Base-by-base conservation (phyloP, 306 rosid genomes). In the Trifolium subterraneum region DNA sequence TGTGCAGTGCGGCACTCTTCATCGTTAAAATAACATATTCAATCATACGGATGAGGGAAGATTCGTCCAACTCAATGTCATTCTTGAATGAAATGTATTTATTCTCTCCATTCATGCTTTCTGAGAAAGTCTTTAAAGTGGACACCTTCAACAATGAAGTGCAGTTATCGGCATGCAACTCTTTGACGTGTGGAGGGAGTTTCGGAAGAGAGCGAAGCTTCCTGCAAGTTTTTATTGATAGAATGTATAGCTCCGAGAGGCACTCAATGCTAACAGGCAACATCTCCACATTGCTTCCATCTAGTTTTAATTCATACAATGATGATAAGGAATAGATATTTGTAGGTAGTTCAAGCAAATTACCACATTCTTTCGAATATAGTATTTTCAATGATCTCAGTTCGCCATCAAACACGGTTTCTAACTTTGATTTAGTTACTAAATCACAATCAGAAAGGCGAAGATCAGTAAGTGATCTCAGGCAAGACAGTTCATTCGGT, bases 101-200 rank as follows among this genome's bases (percentile, higher is more conserved):
- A 0, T 10, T 15, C 45, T 14, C 25, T 68, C 71, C 75, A 1
- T 4, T 0, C 72, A 74, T 69, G 4, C n/a, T 9, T 13, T 9
- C 1, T 13, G 59, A 20, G 3, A 60, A 68, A 60, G 14, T 48
- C 12, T 27, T 29, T 1, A 62, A 50, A 69, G 4, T 52, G 10
- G 75, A 25, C 3, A 68, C 75, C 2, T 11, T 18, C 55, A 33
- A 62, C 56, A 85, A 50, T 6, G 74, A 56, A 3, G 51, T 10
- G 80, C 88, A 85, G 56, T 68, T 74, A 9, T 8, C 7, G 19
- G 60, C 86, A 8, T 66, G 4, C 13, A 85, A 33, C 27, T 45
- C n/a, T 25, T 20, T 20, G 14, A 85, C 5, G 14, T 2, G 4
- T 20, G 2, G 12, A 27, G 88, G 86, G 45, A 85, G 72, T 54